phyloP scores from a whole-genome alignment of 257 asterid species.

The Thymus mandschuricus region DNA sequence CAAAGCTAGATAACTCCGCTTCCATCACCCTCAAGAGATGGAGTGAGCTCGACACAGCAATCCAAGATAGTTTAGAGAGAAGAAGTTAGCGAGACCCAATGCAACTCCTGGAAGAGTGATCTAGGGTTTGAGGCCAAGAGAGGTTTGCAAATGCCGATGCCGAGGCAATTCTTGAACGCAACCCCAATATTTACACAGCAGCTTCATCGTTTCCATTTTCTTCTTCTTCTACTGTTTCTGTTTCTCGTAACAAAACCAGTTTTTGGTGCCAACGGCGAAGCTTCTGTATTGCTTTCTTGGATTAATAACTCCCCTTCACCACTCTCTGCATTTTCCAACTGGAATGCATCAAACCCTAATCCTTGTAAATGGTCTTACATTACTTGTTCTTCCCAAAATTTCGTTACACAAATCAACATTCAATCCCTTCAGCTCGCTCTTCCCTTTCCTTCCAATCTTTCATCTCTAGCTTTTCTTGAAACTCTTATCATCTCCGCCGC shows the following conservation, averaged over 20 bases:
- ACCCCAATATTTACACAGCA: conserved; percentile 30
- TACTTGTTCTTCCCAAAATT: conserved; percentile 48
- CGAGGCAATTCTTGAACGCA: conserved; percentile 71
- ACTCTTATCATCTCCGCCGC: conserved; percentile 57
- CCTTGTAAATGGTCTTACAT: conserved; percentile 79
- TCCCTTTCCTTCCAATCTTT: conserved; percentile 72
- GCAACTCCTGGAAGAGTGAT: conserved; percentile 54
- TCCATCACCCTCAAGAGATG: conserved; percentile 8
- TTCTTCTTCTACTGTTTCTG: conserved; percentile 35
- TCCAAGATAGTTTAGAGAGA: conserved; percentile 3
- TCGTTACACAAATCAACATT: conserved; percentile 52
- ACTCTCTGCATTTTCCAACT: conserved; percentile 51
- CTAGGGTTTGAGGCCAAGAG: conserved; percentile 56
- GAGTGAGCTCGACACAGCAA: conserved; percentile 27
- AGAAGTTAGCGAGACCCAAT: conserved; percentile 42
- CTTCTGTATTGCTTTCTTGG: conserved; percentile 58
- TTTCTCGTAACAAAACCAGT: conserved; percentile 28
- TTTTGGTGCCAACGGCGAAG: conserved; percentile 47
- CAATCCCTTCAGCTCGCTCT: conserved; percentile 54
- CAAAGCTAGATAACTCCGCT: conserved; percentile 28
- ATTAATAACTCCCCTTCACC: conserved; percentile 48
- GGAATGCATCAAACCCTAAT: conserved; percentile 53
- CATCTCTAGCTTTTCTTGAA: conserved; percentile 55
- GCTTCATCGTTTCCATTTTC: conserved; percentile 21
- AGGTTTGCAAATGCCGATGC: conserved; percentile 64